Conservation (phyloP, 2,329 filamentous ascomycete species). For the Penicillium verrucosum region DNA sequence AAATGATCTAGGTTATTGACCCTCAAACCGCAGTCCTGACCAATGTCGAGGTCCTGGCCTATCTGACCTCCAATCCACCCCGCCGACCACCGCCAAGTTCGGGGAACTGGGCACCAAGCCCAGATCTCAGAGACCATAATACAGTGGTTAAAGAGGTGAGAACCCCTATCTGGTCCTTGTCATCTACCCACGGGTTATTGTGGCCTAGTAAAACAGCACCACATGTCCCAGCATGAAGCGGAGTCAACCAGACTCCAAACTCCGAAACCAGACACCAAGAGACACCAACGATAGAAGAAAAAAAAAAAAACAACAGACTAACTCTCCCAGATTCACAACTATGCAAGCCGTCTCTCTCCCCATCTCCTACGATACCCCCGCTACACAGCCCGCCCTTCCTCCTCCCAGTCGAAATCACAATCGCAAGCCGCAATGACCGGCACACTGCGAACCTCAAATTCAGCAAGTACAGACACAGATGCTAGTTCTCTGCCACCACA, state of each 20-base stretch:
- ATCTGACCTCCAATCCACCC: slow-evolving; percentile 42
- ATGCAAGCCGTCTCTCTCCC: slow-evolving; percentile 39
- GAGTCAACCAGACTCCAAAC: background rate
- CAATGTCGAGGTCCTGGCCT: slow-evolving; percentile 45
- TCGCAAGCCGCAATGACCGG: slow-evolving; percentile 22
- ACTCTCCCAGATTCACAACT: slow-evolving; percentile 41
- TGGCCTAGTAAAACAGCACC: no score
- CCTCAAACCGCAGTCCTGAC: slow-evolving; percentile 45
- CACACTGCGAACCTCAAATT: slow-evolving; percentile 16
- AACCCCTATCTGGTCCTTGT: rapidly evolving
- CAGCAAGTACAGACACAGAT: slow-evolving; percentile 7
- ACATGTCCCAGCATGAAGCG: background rate
- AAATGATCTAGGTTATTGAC: slow-evolving; percentile 39
- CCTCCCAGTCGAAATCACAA: slow-evolving; percentile 18
- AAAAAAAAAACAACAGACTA: background rate
- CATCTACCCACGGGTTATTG: no score
- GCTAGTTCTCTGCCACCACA: slow-evolving; percentile 9
- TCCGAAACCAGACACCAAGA: background rate
- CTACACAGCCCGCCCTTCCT: slow-evolving; percentile 25
- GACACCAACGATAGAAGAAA: background rate
- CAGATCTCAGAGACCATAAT: slow-evolving; percentile 46
- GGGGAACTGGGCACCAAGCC: slow-evolving; percentile 40
- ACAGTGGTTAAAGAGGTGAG: slow-evolving; percentile 47
- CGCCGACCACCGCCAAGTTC: slow-evolving; percentile 39
- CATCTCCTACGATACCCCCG: slow-evolving; percentile 40